Evolutionary conservation across 306 rosid genomes (phyloP).

Genomic region (Sindora glabra): DNA sequence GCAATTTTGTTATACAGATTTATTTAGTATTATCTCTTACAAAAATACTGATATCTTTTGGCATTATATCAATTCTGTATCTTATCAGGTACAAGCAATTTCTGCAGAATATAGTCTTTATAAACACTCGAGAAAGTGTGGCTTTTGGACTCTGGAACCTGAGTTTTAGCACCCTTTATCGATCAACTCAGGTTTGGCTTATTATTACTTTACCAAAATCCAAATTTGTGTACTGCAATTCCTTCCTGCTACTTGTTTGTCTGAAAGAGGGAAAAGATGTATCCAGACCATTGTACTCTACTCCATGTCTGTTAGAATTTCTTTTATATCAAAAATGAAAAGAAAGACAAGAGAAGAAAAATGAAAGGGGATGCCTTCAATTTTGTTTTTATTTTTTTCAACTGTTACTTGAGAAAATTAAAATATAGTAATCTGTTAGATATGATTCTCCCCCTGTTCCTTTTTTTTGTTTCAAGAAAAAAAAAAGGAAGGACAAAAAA

Average conservation of each 20-base stretch:
- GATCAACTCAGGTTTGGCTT: conserved; percentile 60
- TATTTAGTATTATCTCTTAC: not conserved
- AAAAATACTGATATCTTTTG: not conserved
- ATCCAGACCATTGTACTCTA: not conserved
- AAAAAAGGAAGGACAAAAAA: too few species aligned
- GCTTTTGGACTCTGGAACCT: conserved; percentile 64
- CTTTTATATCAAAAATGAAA: too few species aligned
- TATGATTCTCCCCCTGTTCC: too few species aligned
- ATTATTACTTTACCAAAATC: not conserved
- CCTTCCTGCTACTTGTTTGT: not conserved
- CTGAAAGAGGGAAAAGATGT: not conserved
- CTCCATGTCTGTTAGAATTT: not conserved
- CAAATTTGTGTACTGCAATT: not conserved
- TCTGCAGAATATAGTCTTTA: conserved; percentile 47
- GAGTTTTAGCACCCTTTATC: conserved; percentile 54
- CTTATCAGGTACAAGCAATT: conserved; percentile 52
- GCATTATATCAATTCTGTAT: conserved; percentile 11
- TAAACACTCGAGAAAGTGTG: conserved; percentile 54
- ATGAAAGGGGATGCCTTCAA: too few species aligned
- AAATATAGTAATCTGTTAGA: not conserved
- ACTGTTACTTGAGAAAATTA: too few species aligned
- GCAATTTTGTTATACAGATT: not conserved
- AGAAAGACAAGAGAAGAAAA: too few species aligned
- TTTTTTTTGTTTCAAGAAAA: too few species aligned
- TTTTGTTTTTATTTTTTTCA: too few species aligned